Conservation (phyloP, 805 yeast species). For the Kuraishia floccosa region DNA sequence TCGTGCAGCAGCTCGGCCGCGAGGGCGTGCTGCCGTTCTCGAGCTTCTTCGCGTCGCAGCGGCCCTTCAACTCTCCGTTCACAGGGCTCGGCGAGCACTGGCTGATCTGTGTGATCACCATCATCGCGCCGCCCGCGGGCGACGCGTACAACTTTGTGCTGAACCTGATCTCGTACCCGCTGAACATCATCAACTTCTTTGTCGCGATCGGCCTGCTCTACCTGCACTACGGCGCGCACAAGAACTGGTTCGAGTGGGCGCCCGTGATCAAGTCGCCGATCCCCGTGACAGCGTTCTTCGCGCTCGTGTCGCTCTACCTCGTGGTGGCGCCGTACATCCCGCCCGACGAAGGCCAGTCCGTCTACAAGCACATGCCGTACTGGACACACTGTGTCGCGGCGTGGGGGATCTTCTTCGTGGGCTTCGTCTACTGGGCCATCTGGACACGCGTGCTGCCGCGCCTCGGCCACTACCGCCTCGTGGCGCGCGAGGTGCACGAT, state of each 20-base stretch:
- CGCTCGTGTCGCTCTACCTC: slow-evolving; percentile 53
- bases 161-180: slow-evolving; percentile 73
- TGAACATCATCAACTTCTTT: slow-evolving; percentile 60
- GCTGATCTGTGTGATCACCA: slow-evolving; percentile 60
- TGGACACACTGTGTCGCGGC: slow-evolving; percentile 63
- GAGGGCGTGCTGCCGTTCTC: slow-evolving; percentile 76
- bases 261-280: slow-evolving; percentile 62
- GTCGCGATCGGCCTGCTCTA: slow-evolving; percentile 56
- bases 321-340: slow-evolving; percentile 74
- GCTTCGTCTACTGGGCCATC: slow-evolving; percentile 53
- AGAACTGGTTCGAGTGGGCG: slow-evolving; percentile 47
- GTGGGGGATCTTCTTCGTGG: slow-evolving; percentile 61
- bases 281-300: slow-evolving; percentile 54
- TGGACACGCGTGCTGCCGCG: slow-evolving; percentile 53
- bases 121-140: slow-evolving; percentile 77
- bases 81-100: slow-evolving; percentile 71
- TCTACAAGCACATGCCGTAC: slow-evolving; percentile 63
- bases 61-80: slow-evolving; percentile 64
- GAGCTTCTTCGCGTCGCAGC: slow-evolving; percentile 54
- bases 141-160: slow-evolving; percentile 77
- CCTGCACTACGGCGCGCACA: slow-evolving; percentile 31
- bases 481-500: slow-evolving; percentile 37
- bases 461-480: slow-evolving; percentile 38
- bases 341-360: slow-evolving; percentile 54
- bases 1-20: slow-evolving; percentile 70